phyloP scores from a whole-genome alignment of 768 basidiomycete genomes.

The Tricholoma sp. region DNA sequence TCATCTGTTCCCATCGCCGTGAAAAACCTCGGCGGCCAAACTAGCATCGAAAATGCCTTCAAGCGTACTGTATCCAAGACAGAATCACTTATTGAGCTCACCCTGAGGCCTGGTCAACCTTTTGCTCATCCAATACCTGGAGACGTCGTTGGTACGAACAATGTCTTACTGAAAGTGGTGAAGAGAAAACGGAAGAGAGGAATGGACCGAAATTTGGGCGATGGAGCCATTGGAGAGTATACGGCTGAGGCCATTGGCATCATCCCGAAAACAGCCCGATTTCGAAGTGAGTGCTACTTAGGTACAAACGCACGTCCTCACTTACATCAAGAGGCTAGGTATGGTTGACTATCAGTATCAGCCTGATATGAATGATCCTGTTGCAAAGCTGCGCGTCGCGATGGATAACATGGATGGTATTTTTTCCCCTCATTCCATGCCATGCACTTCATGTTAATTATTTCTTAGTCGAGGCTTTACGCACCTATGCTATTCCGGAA shows the following conservation, averaged over 20 bases:
- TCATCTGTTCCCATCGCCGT: constrained; percentile 60
- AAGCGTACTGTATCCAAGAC: constrained; percentile 57
- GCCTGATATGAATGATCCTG: constrained; percentile 66
- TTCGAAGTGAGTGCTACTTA: constrained; percentile 67
- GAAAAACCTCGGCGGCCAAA: constrained; percentile 62
- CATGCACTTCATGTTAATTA: neutral
- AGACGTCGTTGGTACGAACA: constrained; percentile 69
- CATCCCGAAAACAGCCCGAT: constrained; percentile 79
- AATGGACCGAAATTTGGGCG: constrained; percentile 18
- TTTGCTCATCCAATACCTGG: constrained; percentile 85
- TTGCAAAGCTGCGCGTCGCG: constrained; percentile 61
- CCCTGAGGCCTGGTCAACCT: constrained; percentile 65
- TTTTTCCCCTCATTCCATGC: constrained; percentile 9
- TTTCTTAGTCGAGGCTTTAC: constrained; percentile 63
- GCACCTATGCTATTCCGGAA: constrained; percentile 60
- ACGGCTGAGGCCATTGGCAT: constrained; percentile 68
- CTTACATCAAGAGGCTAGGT: constrained; percentile 37
- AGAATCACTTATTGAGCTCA: constrained; percentile 70
- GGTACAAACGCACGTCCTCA: no score
- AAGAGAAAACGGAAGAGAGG: constrained; percentile 56
- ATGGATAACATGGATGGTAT: constrained; percentile 83
- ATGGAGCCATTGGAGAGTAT: constrained; percentile 58
- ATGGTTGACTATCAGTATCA: constrained; percentile 94
- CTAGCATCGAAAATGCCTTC: constrained; percentile 72
- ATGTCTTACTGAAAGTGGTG: constrained; percentile 81